A percentile compares a stretch with the other conserved stretches of the same genome.
phyloP scores from a whole-genome alignment of 345 rosid genomes.

The Sisymbrium altissimum region DNA sequence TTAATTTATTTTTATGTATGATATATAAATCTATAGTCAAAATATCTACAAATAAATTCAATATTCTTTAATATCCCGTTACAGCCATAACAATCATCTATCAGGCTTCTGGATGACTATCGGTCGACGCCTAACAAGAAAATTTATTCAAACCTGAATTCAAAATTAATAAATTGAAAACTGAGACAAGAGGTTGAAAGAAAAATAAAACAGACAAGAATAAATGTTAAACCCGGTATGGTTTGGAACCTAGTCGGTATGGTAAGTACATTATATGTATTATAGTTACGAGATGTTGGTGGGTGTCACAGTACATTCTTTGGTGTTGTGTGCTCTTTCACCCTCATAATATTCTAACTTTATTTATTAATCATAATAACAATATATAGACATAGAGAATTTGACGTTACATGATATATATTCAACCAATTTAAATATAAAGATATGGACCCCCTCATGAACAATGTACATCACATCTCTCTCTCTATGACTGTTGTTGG shows the following conservation, averaged over 20 bases:
- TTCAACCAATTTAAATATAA: slow-evolving; percentile 15
- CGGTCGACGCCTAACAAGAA: neutral
- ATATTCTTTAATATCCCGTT: neutral
- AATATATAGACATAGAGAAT: slow-evolving; percentile 15
- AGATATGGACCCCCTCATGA: slow-evolving; percentile 33
- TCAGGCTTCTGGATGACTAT: neutral
- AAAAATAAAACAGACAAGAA: neutral
- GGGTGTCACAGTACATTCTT: slow-evolving; percentile 41
- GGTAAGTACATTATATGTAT: slow-evolving; percentile 34
- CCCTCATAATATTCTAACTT: slow-evolving; percentile 38
- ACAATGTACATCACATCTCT: slow-evolving; percentile 32
- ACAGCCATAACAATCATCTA: neutral
- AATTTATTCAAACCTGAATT: neutral
- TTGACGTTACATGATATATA: neutral
- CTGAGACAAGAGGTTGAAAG: neutral
- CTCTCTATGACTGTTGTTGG: slow-evolving; percentile 35
- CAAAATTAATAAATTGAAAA: neutral
- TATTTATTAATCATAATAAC: slow-evolving; percentile 27
- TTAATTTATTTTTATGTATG: neutral
- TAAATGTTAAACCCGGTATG: slow-evolving; percentile 20
- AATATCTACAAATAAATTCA: neutral
- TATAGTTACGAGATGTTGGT: slow-evolving; percentile 34
- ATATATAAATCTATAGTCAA: neutral
- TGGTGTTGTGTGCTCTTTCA: slow-evolving; percentile 38
- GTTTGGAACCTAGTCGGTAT: slow-evolving; percentile 32